Evolutionary conservation across 345 rosid species (phyloP).

Genomic region (Corchorus olitorius): DNA sequence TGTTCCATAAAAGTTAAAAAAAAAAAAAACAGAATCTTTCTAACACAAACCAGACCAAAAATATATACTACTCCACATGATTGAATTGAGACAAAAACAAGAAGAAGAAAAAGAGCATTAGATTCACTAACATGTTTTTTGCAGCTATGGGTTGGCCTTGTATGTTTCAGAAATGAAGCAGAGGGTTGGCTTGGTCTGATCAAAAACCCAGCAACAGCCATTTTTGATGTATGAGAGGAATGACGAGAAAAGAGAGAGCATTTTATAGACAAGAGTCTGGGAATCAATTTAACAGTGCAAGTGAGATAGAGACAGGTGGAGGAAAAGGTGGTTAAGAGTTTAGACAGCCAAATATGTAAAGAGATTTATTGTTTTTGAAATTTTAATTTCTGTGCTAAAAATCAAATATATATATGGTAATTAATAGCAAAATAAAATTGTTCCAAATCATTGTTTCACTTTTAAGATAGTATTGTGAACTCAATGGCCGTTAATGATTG

Average conservation of each 20-base stretch:
- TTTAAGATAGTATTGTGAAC: too few species aligned
- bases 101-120: background rate
- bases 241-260: background rate
- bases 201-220: slow-evolving; percentile 41
- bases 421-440: too few species aligned
- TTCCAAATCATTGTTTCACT: too few species aligned
- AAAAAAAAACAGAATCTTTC: background rate
- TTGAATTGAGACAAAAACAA: too few species aligned
- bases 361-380: background rate
- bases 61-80: background rate
- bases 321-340: background rate
- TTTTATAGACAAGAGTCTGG: slow-evolving; percentile 11
- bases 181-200: slow-evolving; percentile 23
- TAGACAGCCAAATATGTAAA: background rate
- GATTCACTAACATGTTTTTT: slow-evolving; percentile 34
- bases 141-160: slow-evolving; percentile 22
- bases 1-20: background rate
- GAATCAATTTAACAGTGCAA: slow-evolving; percentile 26
- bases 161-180: slow-evolving; percentile 25
- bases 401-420: too few species aligned
- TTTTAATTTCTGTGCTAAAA: too few species aligned
- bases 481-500: too few species aligned
- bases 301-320: background rate
- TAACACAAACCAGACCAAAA: background rate
- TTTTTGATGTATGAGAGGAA: slow-evolving; percentile 15